Conservation (phyloP, 225 moss, liverwort and hornwort genomes). For the Lunularia cruciata region DNA sequence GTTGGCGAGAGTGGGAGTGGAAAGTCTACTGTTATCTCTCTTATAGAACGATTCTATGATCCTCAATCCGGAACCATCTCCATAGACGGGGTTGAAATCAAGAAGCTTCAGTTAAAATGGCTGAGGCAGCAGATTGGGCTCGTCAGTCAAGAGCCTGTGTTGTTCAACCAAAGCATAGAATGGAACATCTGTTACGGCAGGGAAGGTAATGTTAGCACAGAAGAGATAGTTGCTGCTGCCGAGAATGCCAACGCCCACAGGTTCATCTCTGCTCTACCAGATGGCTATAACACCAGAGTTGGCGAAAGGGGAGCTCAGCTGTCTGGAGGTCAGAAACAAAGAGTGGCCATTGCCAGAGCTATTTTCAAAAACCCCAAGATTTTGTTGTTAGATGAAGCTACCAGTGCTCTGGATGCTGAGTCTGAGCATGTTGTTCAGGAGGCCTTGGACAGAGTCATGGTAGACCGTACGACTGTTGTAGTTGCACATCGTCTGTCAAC, state of each 20-base stretch:
- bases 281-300: conserved; percentile 69
- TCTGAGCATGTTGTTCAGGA: conserved; percentile 84
- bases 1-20: conserved; percentile 51
- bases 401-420: conserved; percentile 81
- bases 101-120: conserved; percentile 67
- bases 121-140: conserved; percentile 77
- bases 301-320: conserved; percentile 76
- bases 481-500: conserved; percentile 80
- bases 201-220: conserved; percentile 48
- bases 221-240: conserved; percentile 67
- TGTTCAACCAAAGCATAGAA: conserved; percentile 68
- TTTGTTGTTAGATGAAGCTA: conserved; percentile 71
- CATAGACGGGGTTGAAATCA: conserved; percentile 40
- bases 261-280: conserved; percentile 60
- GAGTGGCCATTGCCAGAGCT: conserved; percentile 79
- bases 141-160: conserved; percentile 79
- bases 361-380: conserved; percentile 77
- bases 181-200: conserved; percentile 75
- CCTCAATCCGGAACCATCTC: conserved; percentile 36
- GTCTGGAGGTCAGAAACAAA: conserved; percentile 83
- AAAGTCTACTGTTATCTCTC: conserved; percentile 48
- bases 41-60: conserved; percentile 49
- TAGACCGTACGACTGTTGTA: conserved; percentile 70
- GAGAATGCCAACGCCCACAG: conserved; percentile 68
- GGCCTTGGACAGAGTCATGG: conserved; percentile 75